Evolutionary conservation across 768 basidiomycete genomes (phyloP), one percentile per base, ranked within the genome.

Genomic region (Naganishia kalamii): DNA sequence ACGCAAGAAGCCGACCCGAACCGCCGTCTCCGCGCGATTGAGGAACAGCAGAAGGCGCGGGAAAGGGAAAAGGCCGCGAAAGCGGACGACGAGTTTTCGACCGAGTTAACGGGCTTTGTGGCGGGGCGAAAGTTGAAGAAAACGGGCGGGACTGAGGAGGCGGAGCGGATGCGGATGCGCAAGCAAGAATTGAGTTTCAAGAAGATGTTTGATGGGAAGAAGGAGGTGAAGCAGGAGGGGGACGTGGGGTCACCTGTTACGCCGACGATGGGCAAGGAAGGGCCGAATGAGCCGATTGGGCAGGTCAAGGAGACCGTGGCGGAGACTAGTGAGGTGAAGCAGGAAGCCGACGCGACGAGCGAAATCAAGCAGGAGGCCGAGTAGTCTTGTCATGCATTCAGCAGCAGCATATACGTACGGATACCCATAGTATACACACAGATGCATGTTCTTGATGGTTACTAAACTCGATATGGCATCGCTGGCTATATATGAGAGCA

Each of bases 131-230:
- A 88, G 80, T 79, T 99, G 76, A 90, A 86, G 82, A 88, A 92
- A 89, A 99, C 93, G 19, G 94, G 93, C 29, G 93, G 92, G 15
- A 88, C 90, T 25, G 90, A 93, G 77, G 91, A 94, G 80, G 84
- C 81, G 25, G 94, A 99, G 80, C 82, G 94, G 63, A 83, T 93
- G 70, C 81, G 93, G 71, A 88, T 92, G 81, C 85, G 85, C 75
- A 82, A 86, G 77, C 90, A 89, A 74, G 92, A 92, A 60, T 77
- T 85, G 80, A 86, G 90, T 23, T 79, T 98, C 69, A 92, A 88
- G 80, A 88, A 89, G 32, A 94, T 97, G 90, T 92, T 92, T 67
- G 40, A 15, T 19, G 54, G 40, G 4, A 57, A 57, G 23, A 11
- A 33, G 54, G 54, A 57, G n/a, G n/a, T n/a, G 10, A 57, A 33